Base-by-base conservation (phyloP, 768 basidiomycete genomes). In the Scleroderma bovista region DNA sequence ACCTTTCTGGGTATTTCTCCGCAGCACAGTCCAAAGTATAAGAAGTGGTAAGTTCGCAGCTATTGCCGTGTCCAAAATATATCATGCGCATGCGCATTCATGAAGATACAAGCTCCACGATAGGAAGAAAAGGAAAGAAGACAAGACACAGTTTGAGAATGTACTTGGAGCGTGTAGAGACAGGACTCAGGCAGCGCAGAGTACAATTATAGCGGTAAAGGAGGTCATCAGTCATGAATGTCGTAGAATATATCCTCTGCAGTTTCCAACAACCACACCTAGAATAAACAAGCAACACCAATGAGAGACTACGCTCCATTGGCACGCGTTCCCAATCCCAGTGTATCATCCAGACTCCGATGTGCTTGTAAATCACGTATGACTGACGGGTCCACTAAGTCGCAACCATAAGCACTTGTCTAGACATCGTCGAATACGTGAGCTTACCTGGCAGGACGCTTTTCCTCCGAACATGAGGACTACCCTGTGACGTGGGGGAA, bases 391-490 rank as follows among this genome's bases (percentile, higher is more conserved):
- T 94, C 93, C 61, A 94, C 88, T 88, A 67, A 40, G 55, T 55
- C 61, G 37, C 52, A 29, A 49, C n/a, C 53, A 50, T 58, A 55
- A 64, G 52, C 44, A 47, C 48, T 33, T 44, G 46, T 48, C 9
- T 9, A 29, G 38, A 49, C 41, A 32, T 26, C 24, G 29, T n/a
- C 48, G 43, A 48, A 1, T 47, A 39, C 42, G 57, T 53, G 38
- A 24, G 39, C 51, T 56, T 66, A 90, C 90, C 86, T 72, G 93
- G 94, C 53, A 97, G 75, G 42, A 95, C 93, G 60, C 92, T 95
- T 75, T 93, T 96, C 68, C 95, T 80, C 59, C 95, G 83, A 31
- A 94, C 82, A 69, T 99, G 95, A 47, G 93, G 77, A 39, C 84
- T 80, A 40, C 84, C 80, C 51, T 75, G 71, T 48, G 77, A 69